Evolutionary conservation across 768 basidiomycete genomes (phyloP), one percentile per base, ranked within the genome.

Genomic region (Leccinum olivaceopallidum): DNA sequence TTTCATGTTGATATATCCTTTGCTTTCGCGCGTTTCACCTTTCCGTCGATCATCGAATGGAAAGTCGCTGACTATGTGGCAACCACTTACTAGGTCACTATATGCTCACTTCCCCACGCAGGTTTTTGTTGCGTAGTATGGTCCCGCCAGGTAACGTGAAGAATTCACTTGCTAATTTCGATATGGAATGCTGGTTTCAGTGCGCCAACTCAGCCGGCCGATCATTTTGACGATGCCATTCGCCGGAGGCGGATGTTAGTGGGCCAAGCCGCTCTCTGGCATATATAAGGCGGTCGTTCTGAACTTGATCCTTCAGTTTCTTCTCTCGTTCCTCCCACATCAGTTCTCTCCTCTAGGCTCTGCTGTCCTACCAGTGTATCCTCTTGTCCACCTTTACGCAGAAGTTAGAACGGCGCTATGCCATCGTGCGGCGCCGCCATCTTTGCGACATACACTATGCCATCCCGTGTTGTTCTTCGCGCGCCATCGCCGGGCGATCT

Each of bases 1-100:
- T 59, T 58, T 56, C 50, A 24, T 60, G 50, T 63, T n/a, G 6
- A 63, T 61, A 55, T 57, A 54, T 13, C n/a, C 42, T 49, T 58
- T 59, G 51, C 34, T 56, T 32, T 47, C 13, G 50, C 28, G 47
- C 53, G 14, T 66, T 55, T 53, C 50, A 14, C 62, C n/a, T 54
- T 57, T 13, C 44, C 22, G 9, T 30, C 39, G 26, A 57, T 50
- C 22, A 16, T 57, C 37, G 36, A 22, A 53, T 52, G 57, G 55
- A 58, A 69, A 18, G 34, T 56, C 22, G 37, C 37, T 55, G 57
- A 59, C 36, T 26, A 53, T 39, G 55, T 24, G 14, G 32, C 60
- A 28, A 18, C 53, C n/a, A 32, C 48, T 53, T 14, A 34, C 32
- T 1, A 34, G n/a, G 44, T 20, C 52, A 39, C 55, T 30, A 52